Evolutionary conservation across 306 rosid genomes (phyloP).

Genomic region (Malus asiatica): DNA sequence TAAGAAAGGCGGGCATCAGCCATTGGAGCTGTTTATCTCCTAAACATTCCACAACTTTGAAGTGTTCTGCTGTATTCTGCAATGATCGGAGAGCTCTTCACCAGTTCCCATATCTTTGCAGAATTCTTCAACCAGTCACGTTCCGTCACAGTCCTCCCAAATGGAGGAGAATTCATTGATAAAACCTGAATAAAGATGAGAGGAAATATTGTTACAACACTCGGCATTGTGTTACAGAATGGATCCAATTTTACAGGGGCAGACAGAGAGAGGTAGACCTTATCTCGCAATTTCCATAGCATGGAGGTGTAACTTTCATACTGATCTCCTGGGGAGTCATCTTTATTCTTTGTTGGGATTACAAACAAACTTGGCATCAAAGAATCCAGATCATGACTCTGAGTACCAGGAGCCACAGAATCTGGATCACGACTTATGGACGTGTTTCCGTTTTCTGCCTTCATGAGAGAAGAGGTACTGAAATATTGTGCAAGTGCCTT

Average conservation of each 20-base stretch:
- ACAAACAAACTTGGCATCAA: slow-evolving; percentile 26
- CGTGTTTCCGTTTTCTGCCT: slow-evolving; percentile 17
- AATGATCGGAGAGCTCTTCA: slow-evolving; percentile 65
- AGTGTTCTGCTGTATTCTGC: slow-evolving; percentile 63
- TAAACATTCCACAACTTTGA: slow-evolving; percentile 59
- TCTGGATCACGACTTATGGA: slow-evolving; percentile 18
- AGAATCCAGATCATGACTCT: slow-evolving; percentile 21
- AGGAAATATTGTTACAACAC: not conserved
- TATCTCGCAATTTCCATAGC: slow-evolving; percentile 70
- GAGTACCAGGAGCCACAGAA: slow-evolving; percentile 13
- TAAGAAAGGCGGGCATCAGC: not conserved
- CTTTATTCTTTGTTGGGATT: slow-evolving; percentile 56
- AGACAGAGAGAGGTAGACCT: slow-evolving; percentile 35
- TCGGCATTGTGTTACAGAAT: not conserved
- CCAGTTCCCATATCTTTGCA: slow-evolving; percentile 77
- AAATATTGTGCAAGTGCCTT: slow-evolving; percentile 49
- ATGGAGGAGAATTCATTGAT: slow-evolving; percentile 57
- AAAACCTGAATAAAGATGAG: slow-evolving; percentile 41
- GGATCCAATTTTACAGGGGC: not conserved
- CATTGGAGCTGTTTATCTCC: slow-evolving; percentile 35
- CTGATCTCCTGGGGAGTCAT: slow-evolving; percentile 48
- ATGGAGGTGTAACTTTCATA: slow-evolving; percentile 51
- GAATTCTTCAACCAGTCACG: slow-evolving; percentile 92
- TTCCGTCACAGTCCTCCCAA: slow-evolving; percentile 53
- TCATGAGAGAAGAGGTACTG: slow-evolving; percentile 39